Base-by-base conservation (phyloP, 2,329 filamentous ascomycete genomes). In the Penicillium fuscoglaucum region DNA sequence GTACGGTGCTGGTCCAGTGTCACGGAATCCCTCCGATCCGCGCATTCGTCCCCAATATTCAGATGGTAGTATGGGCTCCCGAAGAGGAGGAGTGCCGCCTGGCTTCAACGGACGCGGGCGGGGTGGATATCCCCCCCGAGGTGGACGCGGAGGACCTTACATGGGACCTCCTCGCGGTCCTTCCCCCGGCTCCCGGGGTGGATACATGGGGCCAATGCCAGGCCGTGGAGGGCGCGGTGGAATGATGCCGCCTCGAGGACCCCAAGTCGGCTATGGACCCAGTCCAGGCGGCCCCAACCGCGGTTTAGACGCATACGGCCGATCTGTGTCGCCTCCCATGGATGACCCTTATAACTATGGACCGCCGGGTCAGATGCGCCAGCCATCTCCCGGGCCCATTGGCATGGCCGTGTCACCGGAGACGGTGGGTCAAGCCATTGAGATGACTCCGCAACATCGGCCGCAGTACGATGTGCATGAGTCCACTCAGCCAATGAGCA, bases 391-490 rank as follows among this genome's bases (percentile, higher is more conserved):
- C 1, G 68, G 68, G 6, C 67, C 70, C 2, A 70, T 72, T 58
- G 71, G 68, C 45, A 74, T 74, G 71, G 70, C 71, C 2, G 57
- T 72, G 8, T 71, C 71, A 13, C 72, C 74, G 26, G 75, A 78
- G 28, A 67, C 67, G 15, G 70, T 87, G 13, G 87, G 87, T 10
- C 87, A 88, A 68, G 86, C 89, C 3, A 84, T 92, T 53, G 91
- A 95, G 72, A 93, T 96, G 90, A 88, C 93, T 71, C 87, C 88
- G 35, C 80, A 82, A n/a, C 80, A 80, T n/a, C 82, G 82, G 40
- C 82, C 80, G 54, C 54, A 52, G 19, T 57, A 64, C 26, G 64
- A 64, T 17, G 55, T 58, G 4, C 52, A 63, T 26, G 67, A 68
- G 6, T 61, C 63, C 6, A 60, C 81, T 82, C 76, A 74, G 29